Base-by-base conservation (phyloP, 1,139 yeast genomes). In the Pichia inconspicua region DNA sequence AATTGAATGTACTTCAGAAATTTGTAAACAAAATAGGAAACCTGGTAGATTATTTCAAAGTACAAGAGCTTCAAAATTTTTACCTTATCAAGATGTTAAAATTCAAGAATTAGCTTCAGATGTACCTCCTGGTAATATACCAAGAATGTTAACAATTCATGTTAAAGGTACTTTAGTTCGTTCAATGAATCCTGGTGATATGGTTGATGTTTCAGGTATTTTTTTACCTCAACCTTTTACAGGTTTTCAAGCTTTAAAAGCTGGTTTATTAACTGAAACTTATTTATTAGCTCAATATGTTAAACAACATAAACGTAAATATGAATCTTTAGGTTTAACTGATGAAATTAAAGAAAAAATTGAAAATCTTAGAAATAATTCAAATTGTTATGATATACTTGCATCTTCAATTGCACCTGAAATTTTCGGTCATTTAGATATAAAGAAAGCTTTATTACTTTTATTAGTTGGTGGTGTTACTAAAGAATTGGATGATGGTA, bases 91-190 rank as follows among this genome's bases (percentile, higher is more conserved):
- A 69, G 98, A 94, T 61, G 94, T 90, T 47, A 84, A 87, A 61
- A 76, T 94, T 53, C 99, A 94, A 69, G 99, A 94, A 68, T 70
- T 92, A 65, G 88, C 98, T 14, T 84, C 84, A 55, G 98, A 92
- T 68, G 98, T 94, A 11, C 98, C 99, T 0, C 94, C 90, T 25
- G 98, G 98, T 43, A 97, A 92, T 66, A 92, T 94, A 56, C 99
- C 99, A 41, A 78, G 98, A 61, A 71, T 89, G 39, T 71, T 94
- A 54, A 78, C 85, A 6, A 77, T 90, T 47, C 96, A 92, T 63
- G 81, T 90, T 19, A 87, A 85, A 60, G 99, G 99, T 31, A 84
- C 87, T 51, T 71, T 94, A 52, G 97, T 89, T 25, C 78, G 99
- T 63, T 69, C 83, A 19, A 76, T 88, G 72, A 80, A 82, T 56